A percentile compares a stretch with the other conserved stretches of the same genome.
Conservation (phyloP, 129 eudicot genomes). For the Tanacetum coccineum region DNA sequence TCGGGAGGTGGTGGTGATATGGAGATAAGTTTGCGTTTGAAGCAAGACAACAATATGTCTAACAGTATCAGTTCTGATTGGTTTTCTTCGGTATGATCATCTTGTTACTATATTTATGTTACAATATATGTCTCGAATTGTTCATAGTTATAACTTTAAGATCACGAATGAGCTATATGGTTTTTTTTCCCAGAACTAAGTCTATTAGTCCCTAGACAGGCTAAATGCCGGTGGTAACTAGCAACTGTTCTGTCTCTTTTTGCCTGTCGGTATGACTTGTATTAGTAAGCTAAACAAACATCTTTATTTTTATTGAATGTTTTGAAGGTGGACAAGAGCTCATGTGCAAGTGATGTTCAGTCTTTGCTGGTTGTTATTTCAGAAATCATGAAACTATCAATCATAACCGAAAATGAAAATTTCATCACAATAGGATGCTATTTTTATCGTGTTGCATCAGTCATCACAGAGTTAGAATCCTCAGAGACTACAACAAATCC, state of each 20-base stretch:
- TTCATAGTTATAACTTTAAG: no score
- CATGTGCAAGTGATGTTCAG: constrained; percentile 29
- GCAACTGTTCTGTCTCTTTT: no score
- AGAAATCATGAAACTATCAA: constrained; percentile 37
- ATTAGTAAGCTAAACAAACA: background rate
- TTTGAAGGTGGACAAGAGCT: constrained; percentile 33
- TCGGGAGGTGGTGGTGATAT: constrained; percentile 2
- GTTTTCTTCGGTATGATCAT: constrained; percentile 30
- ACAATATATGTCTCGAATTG: no score
- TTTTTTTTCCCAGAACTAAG: no score
- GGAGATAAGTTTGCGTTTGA: constrained; percentile 11
- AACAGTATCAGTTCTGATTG: constrained; percentile 22
- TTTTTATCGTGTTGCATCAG: constrained; percentile 48
- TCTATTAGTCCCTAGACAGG: no score
- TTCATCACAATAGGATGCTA: constrained; percentile 49
- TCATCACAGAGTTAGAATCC: constrained; percentile 41
- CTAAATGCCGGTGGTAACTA: no score
- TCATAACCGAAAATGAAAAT: constrained; percentile 29
- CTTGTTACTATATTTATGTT: background rate
- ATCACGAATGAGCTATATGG: no score
- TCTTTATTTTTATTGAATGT: background rate
- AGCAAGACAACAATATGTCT: constrained; percentile 21
- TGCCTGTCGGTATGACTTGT: background rate
- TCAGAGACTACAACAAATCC: constrained; percentile 26
- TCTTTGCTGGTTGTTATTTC: constrained; percentile 48